phyloP scores from a whole-genome alignment of 768 basidiomycete genomes.

The Lactarius pseudohatsudake region DNA sequence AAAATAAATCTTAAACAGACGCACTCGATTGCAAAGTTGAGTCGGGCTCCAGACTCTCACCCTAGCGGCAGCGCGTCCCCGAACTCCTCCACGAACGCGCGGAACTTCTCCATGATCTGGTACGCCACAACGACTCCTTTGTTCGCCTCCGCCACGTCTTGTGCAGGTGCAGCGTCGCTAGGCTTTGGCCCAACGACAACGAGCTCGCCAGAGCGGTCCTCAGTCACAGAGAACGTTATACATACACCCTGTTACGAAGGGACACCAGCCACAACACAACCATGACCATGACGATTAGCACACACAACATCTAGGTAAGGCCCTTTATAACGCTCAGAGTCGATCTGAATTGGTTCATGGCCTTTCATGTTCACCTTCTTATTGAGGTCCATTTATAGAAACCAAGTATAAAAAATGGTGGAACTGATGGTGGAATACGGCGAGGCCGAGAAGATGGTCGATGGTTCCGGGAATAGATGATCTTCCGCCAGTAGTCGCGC shows the following conservation, averaged over 20 bases:
- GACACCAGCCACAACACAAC: constrained; percentile 8
- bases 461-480: constrained; percentile 81
- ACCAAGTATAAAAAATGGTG: no score
- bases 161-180: constrained; percentile 48
- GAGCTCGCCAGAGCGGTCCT: constrained; percentile 74
- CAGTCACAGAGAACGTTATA: constrained; percentile 71
- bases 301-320: constrained; percentile 58
- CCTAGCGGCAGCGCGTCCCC: constrained; percentile 54
- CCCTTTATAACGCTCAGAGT: constrained; percentile 46
- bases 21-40: no score
- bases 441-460: constrained; percentile 66
- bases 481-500: constrained; percentile 86
- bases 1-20: no score
- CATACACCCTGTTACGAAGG: constrained; percentile 47
- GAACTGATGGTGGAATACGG: constrained; percentile 62
- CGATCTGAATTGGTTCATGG: no score
- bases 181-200: constrained; percentile 65
- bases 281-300: neutral
- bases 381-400: no score
- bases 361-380: no score
- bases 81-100: constrained; percentile 43
- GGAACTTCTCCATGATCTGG: constrained; percentile 82
- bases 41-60: no score
- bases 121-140: constrained; percentile 77
- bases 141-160: constrained; percentile 69